Evolutionary conservation across 306 rosid species (phyloP).

Genomic region (Inga oerstediana): DNA sequence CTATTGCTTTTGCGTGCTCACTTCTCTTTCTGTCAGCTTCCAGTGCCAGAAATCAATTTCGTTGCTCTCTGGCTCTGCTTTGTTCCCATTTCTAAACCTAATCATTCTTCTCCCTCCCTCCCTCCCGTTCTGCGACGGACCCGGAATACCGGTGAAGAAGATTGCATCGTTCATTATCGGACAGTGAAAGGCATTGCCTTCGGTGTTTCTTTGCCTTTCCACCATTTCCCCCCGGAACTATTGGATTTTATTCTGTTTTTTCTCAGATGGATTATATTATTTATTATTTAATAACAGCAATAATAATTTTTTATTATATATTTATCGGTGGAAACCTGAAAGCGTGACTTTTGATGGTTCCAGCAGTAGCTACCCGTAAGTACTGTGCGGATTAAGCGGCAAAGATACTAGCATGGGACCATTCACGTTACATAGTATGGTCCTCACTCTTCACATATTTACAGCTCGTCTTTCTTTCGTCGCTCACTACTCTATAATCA

Average conservation of each 20-base stretch:
- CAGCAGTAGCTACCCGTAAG: conserved; percentile 34
- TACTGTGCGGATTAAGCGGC: conserved; percentile 58
- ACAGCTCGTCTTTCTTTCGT: neutral
- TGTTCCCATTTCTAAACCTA: conserved; percentile 16
- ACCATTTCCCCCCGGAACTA: neutral
- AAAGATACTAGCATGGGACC: conserved; percentile 49
- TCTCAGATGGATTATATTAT: neutral
- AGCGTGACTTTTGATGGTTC: conserved; percentile 59
- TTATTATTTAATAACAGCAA: neutral
- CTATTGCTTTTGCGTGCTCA: conserved; percentile 83
- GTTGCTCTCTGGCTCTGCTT: conserved; percentile 13
- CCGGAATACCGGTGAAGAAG: neutral
- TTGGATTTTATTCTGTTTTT: neutral
- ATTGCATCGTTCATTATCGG: neutral
- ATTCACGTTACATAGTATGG: conserved; percentile 52
- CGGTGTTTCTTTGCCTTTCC: neutral
- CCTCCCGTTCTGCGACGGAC: neutral
- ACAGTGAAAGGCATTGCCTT: conserved; percentile 9
- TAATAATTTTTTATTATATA: neutral
- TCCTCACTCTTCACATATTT: conserved; percentile 47
- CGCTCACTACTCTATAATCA: conserved; percentile 3
- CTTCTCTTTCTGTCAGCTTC: conserved; percentile 76
- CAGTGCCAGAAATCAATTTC: conserved; percentile 33
- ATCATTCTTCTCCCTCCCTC: neutral
- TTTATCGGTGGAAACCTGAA: conserved; percentile 22